A percentile compares a stretch with the other conserved stretches of the same genome.
Evolutionary conservation across 768 basidiomycete genomes (phyloP).

Genomic region (Rhodotorula diobovata): DNA sequence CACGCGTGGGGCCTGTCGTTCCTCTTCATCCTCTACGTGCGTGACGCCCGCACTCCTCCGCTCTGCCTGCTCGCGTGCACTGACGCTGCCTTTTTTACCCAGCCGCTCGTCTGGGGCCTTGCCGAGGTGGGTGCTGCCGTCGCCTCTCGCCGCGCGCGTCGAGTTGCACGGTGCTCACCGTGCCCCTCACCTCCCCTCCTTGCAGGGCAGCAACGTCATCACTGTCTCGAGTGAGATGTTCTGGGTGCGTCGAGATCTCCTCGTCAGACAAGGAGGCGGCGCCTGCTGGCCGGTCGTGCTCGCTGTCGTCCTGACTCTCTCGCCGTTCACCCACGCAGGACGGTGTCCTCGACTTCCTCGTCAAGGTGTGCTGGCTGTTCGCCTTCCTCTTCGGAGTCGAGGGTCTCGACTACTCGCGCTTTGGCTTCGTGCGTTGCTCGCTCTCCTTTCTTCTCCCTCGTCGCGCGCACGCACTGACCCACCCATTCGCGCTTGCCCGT

Average conservation of each 20-base stretch:
- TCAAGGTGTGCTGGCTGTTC: background rate
- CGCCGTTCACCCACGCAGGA: background rate
- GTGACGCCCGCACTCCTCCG: background rate
- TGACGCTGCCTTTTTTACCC: too few relatives aligned
- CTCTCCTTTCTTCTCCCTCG: background rate
- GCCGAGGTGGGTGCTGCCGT: background rate
- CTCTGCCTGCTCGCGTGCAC: too few relatives aligned
- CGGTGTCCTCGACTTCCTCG: conserved; percentile 15
- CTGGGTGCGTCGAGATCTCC: background rate
- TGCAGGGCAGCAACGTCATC: conserved; percentile 54
- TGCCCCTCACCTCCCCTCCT: background rate
- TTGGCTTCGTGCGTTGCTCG: conserved; percentile 6
- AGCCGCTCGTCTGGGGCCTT: conserved; percentile 16
- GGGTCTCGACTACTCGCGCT: background rate
- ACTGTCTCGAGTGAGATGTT: conserved; percentile 22
- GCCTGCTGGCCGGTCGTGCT: background rate
- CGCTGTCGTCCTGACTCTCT: too few relatives aligned
- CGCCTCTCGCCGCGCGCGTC: background rate
- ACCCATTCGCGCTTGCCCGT: background rate
- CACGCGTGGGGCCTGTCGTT: background rate
- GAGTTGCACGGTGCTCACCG: too few relatives aligned
- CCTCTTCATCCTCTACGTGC: conserved; percentile 19
- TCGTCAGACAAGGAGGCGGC: too few relatives aligned
- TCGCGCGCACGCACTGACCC: background rate
- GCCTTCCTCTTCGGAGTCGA: background rate